Evolutionary conservation across 805 yeast genomes (phyloP).

Genomic region (Kodamaea nitidulidarum): DNA sequence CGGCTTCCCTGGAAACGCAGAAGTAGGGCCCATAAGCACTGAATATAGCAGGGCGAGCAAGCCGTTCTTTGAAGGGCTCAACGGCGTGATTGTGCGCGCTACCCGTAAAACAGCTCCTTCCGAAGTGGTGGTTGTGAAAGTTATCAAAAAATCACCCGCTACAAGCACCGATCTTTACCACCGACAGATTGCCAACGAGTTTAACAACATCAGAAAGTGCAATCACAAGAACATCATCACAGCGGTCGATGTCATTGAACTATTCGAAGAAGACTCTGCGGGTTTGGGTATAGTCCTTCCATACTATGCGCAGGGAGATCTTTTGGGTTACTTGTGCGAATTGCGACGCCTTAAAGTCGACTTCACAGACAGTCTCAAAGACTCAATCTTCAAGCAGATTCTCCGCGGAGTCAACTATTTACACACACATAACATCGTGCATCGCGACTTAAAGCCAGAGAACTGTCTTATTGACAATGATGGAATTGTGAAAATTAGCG

Average conservation of each 20-base stretch:
- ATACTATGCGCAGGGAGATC: conserved; percentile 45
- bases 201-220: conserved; percentile 24
- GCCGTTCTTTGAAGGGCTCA: conserved; percentile 41
- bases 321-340: conserved; percentile 39
- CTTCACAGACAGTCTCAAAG: conserved; percentile 34
- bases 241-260: conserved; percentile 23
- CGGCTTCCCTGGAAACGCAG: conserved; percentile 3
- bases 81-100: conserved; percentile 36
- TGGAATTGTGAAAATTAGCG: conserved; percentile 45
- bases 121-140: conserved; percentile 27
- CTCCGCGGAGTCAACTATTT: conserved; percentile 42
- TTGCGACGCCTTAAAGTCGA: conserved; percentile 33
- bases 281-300: conserved; percentile 38
- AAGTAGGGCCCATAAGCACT: conserved; percentile 19
- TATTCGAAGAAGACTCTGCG: conserved; percentile 9
- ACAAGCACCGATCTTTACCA: conserved; percentile 16
- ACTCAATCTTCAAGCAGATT: conserved; percentile 44
- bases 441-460: conserved; percentile 54
- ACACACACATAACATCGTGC: conserved; percentile 42
- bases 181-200: conserved; percentile 19
- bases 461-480: conserved; percentile 43
- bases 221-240: conserved; percentile 26
- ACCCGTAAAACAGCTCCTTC: conserved; percentile 17
- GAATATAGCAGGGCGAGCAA: conserved; percentile 24
- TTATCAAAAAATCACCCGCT: conserved; percentile 26